Base-by-base conservation (phyloP, 495 filamentous ascomycete species). In the Trypethelium eluteriae region DNA sequence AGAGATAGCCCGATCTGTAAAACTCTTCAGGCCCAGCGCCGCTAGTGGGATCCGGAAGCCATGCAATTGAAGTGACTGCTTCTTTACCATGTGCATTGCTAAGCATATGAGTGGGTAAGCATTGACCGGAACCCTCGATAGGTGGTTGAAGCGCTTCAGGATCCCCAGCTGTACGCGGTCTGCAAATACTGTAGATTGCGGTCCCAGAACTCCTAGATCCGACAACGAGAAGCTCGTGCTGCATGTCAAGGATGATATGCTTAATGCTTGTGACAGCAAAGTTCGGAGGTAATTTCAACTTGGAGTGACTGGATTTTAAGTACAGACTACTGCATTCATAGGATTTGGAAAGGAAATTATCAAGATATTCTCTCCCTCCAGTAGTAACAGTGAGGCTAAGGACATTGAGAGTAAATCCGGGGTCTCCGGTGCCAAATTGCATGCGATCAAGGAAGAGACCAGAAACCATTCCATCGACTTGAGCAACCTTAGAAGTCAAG, bases 141-240 rank as follows among this genome's bases (percentile, higher is more conserved):
- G 32, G 32, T 59, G 53, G 53, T 59, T 34, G 32, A 36, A 9
- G 53, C 2, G 32, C 14, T 7, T 59, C 53, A 10, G 32, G 14
- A 59, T 35, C 53, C 6, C 32, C 32, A 16, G 50, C 6, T 25
- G 47, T 38, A 12, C 34, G n/a, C 32, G 7, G 53, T 16, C 16
- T 16, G 34, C 16, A 12, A 14, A 79, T 53, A 39, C 74, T 69
- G 66, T 87, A 90, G 3, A 88, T 69, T 0, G 81, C 81, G 64
- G 92, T 70, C 0, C 77, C 77, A 38, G 91, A 90, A 36, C 76
- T 74, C 39, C 88, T 82, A 7, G 88, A 89, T 3, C 93, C 93
- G 0, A 96, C 71, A 35, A 88, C 72, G n/a, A 92, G 73, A 53
- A 81, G 78, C 38, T 76, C 64, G 0, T 76, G 72, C 41, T 76